Conservation (phyloP, 352 stramenopile species). For the Pythium insidiosum region DNA sequence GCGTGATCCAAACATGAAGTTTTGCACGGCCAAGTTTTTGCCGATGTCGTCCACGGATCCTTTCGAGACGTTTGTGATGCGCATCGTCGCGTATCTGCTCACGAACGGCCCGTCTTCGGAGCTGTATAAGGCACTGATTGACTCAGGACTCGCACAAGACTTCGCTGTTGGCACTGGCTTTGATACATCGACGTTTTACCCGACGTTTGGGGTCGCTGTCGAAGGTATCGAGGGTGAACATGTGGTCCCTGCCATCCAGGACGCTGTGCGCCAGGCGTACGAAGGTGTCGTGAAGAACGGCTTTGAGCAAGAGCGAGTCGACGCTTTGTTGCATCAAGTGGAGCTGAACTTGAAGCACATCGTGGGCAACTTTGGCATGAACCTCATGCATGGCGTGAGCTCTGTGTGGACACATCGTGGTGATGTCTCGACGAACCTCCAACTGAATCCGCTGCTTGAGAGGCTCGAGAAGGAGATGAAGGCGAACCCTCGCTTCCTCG, state of each 20-base stretch:
- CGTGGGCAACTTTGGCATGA: conserved; percentile 73
- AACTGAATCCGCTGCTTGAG: conserved; percentile 62
- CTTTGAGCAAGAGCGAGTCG: conserved; percentile 68
- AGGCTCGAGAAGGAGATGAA: conserved; percentile 53
- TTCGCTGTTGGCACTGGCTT: conserved; percentile 74
- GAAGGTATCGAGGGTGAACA: conserved; percentile 53
- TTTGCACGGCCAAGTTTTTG: conserved; percentile 66
- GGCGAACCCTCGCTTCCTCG: conserved; percentile 52
- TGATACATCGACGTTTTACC: conserved; percentile 71
- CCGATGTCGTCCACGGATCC: conserved; percentile 56
- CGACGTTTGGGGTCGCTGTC: conserved; percentile 70
- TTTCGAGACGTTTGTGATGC: conserved; percentile 73
- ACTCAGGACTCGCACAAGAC: conserved; percentile 66
- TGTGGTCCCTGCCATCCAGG: conserved; percentile 47
- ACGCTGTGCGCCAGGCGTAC: conserved; percentile 42
- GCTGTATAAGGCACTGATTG: conserved; percentile 79
- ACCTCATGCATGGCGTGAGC: conserved; percentile 63
- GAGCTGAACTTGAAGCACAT: conserved; percentile 83
- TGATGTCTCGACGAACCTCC: conserved; percentile 52
- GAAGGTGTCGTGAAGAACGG: conserved; percentile 48
- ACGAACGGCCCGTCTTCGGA: conserved; percentile 72
- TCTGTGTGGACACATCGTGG: conserved; percentile 65
- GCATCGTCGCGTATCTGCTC: conserved; percentile 69
- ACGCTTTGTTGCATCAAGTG: conserved; percentile 69
- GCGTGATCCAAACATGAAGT: conserved; percentile 71